Conservation (phyloP, 306 rosid genomes). For the Castanopsis chinensis region DNA sequence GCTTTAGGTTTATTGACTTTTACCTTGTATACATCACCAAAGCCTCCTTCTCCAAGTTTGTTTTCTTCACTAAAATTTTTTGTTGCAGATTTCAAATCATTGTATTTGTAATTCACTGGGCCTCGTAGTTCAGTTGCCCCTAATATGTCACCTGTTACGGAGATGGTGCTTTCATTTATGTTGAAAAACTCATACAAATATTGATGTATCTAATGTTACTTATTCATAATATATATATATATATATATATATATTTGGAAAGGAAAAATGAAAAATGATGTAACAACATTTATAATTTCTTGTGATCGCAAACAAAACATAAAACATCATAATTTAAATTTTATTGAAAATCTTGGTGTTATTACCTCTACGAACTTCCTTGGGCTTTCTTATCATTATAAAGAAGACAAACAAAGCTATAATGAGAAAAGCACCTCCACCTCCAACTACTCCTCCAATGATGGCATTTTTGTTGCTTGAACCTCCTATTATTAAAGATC, state of each 20-base stretch:
- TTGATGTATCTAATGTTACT: neutral
- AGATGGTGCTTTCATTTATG: neutral
- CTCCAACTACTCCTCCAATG: conserved; percentile 71
- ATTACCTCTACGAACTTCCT: conserved; percentile 47
- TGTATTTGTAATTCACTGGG: conserved; percentile 47
- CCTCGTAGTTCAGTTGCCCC: conserved; percentile 69
- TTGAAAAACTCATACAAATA: neutral
- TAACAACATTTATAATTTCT: neutral
- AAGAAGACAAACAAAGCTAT: conserved; percentile 40
- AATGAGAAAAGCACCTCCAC: conserved; percentile 44
- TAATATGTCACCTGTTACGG: conserved; percentile 47
- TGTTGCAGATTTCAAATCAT: conserved; percentile 62
- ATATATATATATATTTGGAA: neutral
- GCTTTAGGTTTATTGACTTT: neutral
- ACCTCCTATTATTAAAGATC: conserved; percentile 13
- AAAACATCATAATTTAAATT: neutral
- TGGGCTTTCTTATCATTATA: conserved; percentile 31
- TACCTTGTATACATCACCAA: conserved; percentile 75
- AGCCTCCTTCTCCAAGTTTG: conserved; percentile 77
- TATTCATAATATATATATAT: neutral
- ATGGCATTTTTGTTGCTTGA: conserved; percentile 52
- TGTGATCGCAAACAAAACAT: neutral
- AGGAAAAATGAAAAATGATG: neutral
- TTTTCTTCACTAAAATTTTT: conserved; percentile 50
- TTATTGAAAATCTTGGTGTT: neutral